Percentiles rank a stretch among this genome's conserved stretches.
These are phyloP conservation scores for Mollisiaceae sp. DNA, from an alignment of 2,329 filamentous ascomycete species.

Conservation along the genomic window DNA sequence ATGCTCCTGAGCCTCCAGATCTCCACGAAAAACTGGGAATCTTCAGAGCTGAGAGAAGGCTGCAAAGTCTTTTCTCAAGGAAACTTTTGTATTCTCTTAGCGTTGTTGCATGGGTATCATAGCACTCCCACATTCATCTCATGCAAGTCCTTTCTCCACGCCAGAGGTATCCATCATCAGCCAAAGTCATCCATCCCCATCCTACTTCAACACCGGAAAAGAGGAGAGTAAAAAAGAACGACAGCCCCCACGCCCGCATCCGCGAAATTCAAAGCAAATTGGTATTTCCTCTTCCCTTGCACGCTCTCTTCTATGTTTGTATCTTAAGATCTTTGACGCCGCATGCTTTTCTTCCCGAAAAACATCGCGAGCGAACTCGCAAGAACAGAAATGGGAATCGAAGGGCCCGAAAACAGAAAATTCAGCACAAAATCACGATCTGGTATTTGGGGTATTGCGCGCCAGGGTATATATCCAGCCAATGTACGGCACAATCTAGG, in stretches of 20 bases:
- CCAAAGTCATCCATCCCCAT: constrained; percentile 12
- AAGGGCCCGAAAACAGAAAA: constrained; percentile 32
- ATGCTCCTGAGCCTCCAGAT: neutral
- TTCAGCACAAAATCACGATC: constrained; percentile 38
- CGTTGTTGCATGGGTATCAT: constrained; percentile 36
- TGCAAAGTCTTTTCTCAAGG: constrained; percentile 12
- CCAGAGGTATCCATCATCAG: constrained; percentile 16
- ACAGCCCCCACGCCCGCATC: constrained; percentile 25
- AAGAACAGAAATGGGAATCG: constrained; percentile 23
- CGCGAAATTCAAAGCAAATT: constrained; percentile 40
- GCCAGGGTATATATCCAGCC: constrained; percentile 46
- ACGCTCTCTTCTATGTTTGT: constrained; percentile 38
- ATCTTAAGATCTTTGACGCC: constrained; percentile 32
- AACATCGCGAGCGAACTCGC: constrained; percentile 17
- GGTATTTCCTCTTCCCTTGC: constrained; percentile 41
- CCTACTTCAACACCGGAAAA: constrained; percentile 8
- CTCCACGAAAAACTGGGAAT: neutral
- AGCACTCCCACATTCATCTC: constrained; percentile 22
- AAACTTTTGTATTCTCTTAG: constrained; percentile 31
- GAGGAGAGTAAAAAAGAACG: constrained; percentile 5
- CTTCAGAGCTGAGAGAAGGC: neutral
- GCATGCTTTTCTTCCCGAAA: constrained; percentile 34
- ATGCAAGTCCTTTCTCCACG: constrained; percentile 20
- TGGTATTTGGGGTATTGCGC: constrained; percentile 43
- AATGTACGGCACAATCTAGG: constrained; percentile 39